A percentile compares a stretch with the other conserved stretches of the same genome.
These are phyloP conservation scores for Rhodocollybia butyracea DNA, from an alignment of 768 basidiomycete genomes.

Conservation along the genomic window DNA sequence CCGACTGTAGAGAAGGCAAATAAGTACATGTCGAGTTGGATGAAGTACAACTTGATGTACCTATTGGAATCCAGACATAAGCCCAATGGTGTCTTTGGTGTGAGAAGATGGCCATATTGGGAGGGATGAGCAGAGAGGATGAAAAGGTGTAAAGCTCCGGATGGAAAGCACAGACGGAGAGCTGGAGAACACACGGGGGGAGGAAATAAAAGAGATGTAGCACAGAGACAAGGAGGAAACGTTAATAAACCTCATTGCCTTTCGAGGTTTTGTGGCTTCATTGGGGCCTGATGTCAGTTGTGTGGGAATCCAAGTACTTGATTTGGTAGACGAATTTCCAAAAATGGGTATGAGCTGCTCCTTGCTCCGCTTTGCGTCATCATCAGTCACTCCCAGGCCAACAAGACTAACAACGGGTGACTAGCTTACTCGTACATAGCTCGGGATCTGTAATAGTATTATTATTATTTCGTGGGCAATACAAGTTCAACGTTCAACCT, in stretches of 20 bases:
- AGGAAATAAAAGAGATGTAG: no score
- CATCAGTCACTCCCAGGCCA: no score
- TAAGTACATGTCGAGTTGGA: not conserved
- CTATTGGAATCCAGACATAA: constrained; percentile 63
- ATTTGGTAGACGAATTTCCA: constrained; percentile 1
- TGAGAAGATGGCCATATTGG: constrained; percentile 17
- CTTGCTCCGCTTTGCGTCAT: no score
- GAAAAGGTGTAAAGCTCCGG: not conserved
- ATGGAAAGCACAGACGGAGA: no score
- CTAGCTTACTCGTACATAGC: no score
- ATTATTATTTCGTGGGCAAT: no score
- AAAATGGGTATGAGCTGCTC: not conserved
- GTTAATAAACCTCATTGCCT: no score
- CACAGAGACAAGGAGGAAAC: no score
- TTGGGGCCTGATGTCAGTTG: not conserved
- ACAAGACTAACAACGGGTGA: no score
- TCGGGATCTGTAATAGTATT: no score
- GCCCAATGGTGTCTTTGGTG: constrained; percentile 43
- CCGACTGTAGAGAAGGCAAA: constrained; percentile 23
- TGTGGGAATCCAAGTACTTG: not conserved
- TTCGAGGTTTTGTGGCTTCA: not conserved
- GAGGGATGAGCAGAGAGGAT: not conserved
- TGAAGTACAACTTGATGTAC: not conserved
- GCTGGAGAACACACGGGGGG: no score
- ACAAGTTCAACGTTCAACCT: no score